Percentiles rank a stretch among this genome's conserved stretches.
Conservation (phyloP, 257 asterid genomes). For the Jasminum sambac region DNA sequence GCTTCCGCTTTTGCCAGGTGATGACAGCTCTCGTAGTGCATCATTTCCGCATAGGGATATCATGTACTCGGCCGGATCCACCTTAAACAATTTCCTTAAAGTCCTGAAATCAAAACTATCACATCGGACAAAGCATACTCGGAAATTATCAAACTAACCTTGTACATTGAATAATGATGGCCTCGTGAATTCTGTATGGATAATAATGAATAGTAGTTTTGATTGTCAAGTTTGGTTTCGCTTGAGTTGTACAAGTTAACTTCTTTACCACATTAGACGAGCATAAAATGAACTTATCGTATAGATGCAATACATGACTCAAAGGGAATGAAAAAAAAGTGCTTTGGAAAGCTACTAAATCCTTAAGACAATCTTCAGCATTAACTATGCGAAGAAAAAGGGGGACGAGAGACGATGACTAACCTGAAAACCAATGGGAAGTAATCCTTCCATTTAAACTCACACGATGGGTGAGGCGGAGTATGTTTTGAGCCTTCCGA, state of each 20-base stretch:
- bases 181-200: no score
- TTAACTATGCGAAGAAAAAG: no score
- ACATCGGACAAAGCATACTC: slow-evolving; percentile 10
- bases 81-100: slow-evolving; percentile 76
- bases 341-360: neutral
- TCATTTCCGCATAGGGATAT: slow-evolving; percentile 88
- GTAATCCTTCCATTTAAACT: slow-evolving; percentile 94
- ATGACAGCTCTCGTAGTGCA: slow-evolving; percentile 93
- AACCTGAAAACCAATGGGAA: slow-evolving; percentile 92
- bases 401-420: slow-evolving; percentile 24
- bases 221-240: no score
- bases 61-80: slow-evolving; percentile 97
- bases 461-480: slow-evolving; percentile 88
- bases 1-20: slow-evolving; percentile 98
- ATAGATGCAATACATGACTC: neutral
- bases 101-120: slow-evolving; percentile 52
- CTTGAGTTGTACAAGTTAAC: no score
- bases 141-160: neutral
- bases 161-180: no score
- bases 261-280: no score
- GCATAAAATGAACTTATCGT: neutral
- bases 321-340: neutral
- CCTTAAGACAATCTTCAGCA: neutral
- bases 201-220: no score
- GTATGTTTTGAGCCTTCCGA: slow-evolving; percentile 87